Evolutionary conservation across 768 basidiomycete genomes (phyloP).

Genomic region (Nevesoporus exiguus): DNA sequence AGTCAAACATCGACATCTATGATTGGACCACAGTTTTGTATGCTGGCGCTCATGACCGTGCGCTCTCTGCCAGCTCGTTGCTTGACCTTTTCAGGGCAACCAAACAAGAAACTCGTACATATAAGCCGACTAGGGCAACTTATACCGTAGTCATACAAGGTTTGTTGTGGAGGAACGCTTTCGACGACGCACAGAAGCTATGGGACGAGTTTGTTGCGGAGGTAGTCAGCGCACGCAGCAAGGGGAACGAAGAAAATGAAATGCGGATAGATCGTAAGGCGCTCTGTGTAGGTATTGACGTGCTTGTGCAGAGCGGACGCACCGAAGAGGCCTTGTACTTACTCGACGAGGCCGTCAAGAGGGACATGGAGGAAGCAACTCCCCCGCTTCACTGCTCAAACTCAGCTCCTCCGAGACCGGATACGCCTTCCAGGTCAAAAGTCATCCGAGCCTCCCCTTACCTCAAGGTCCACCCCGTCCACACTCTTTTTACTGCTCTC

Average conservation of each 20-base stretch:
- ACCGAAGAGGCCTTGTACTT: constrained; percentile 48
- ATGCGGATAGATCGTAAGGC: constrained; percentile 43
- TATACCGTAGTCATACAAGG: constrained; percentile 56
- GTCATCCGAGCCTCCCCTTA: constrained; percentile 6
- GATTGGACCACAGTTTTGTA: constrained; percentile 47
- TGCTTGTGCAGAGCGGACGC: constrained; percentile 41
- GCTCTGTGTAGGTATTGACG: constrained; percentile 49
- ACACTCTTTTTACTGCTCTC: constrained; percentile 48
- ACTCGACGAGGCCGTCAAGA: constrained; percentile 41
- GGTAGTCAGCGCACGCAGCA: constrained; percentile 5
- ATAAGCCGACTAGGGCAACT: constrained; percentile 43
- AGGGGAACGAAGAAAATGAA: background rate
- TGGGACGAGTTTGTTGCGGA: constrained; percentile 40
- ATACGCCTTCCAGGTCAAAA: background rate
- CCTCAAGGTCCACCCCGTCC: constrained; percentile 31
- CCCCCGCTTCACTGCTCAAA: background rate
- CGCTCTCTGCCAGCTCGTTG: constrained; percentile 32
- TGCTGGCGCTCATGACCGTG: constrained; percentile 41
- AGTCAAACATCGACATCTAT: constrained; percentile 38
- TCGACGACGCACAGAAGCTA: constrained; percentile 37
- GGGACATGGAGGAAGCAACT: constrained; percentile 12
- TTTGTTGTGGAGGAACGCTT: constrained; percentile 42
- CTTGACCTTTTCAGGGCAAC: constrained; percentile 38
- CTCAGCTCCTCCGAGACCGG: background rate
- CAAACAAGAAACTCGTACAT: constrained; percentile 21